Evolutionary conservation across 495 filamentous ascomycete genomes (phyloP).

Genomic region (Tuber indicum): DNA sequence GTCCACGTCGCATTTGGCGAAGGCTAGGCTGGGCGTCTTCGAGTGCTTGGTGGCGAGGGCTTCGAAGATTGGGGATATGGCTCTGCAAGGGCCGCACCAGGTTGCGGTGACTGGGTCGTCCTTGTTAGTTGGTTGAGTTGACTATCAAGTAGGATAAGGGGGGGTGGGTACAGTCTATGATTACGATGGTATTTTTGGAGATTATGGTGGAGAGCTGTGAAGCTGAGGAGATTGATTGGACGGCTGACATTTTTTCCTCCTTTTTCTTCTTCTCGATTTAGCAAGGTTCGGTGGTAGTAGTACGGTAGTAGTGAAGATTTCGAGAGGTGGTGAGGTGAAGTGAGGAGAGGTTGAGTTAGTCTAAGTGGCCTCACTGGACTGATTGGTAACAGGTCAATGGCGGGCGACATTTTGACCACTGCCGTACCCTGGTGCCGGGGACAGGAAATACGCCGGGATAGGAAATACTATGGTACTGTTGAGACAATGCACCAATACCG

Average conservation of each 20-base stretch:
- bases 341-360: no score
- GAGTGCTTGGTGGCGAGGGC: slow-evolving; percentile 48
- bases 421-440: no score
- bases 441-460: not conserved
- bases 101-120: slow-evolving; percentile 49
- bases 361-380: not conserved
- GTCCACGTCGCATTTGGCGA: slow-evolving; percentile 58
- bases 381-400: not conserved
- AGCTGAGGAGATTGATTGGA: slow-evolving; percentile 31
- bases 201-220: slow-evolving; percentile 35
- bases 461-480: not conserved
- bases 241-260: slow-evolving; percentile 23
- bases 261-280: not conserved
- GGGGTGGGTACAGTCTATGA: slow-evolving; percentile 36
- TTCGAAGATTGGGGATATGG: slow-evolving; percentile 57
- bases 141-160: not conserved
- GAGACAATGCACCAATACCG: no score
- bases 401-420: not conserved
- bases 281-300: not conserved
- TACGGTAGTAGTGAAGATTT: not conserved
- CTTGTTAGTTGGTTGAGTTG: slow-evolving; percentile 14
- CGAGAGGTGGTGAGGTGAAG: not conserved
- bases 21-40: slow-evolving; percentile 47
- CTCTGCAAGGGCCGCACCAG: slow-evolving; percentile 65
- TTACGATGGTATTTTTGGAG: slow-evolving; percentile 31